Evolutionary conservation across 257 asterid genomes (phyloP).

Genomic region (Nicotiana otophora): DNA sequence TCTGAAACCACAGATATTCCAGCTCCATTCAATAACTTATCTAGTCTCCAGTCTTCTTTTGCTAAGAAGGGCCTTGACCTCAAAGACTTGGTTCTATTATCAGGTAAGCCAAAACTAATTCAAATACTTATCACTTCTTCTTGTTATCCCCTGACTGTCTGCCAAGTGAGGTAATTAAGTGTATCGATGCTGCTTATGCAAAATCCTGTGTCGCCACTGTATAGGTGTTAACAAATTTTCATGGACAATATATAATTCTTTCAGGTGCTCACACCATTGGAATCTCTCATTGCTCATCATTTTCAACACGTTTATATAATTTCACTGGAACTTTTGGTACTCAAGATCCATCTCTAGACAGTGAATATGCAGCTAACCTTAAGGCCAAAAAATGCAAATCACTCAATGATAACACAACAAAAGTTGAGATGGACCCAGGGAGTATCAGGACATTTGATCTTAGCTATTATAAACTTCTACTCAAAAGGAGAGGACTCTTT

Average conservation of each 20-base stretch:
- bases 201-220: too few relatives aligned
- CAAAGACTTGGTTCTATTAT: constrained; percentile 39
- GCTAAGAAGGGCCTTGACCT: constrained; percentile 43
- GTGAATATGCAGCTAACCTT: constrained; percentile 57
- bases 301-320: constrained; percentile 48
- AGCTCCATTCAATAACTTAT: constrained; percentile 34
- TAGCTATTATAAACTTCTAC: constrained; percentile 49
- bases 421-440: constrained; percentile 66
- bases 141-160: too few relatives aligned
- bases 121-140: too few relatives aligned
- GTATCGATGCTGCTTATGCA: too few relatives aligned
- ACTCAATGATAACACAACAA: constrained; percentile 30
- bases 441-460: constrained; percentile 66
- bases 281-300: constrained; percentile 46
- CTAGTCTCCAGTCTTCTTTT: constrained; percentile 41
- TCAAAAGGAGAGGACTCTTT: constrained; percentile 59
- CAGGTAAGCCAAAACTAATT: constrained; percentile 22
- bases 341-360: constrained; percentile 61
- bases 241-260: too few relatives aligned
- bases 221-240: too few relatives aligned
- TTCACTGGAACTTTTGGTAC: constrained; percentile 49
- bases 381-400: constrained; percentile 41
- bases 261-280: constrained; percentile 83
- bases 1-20: constrained; percentile 44
- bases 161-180: too few relatives aligned